These are phyloP conservation scores for Coprinopsis marcescibilis DNA, from an alignment of 768 basidiomycete species.

Conservation along the genomic window DNA sequence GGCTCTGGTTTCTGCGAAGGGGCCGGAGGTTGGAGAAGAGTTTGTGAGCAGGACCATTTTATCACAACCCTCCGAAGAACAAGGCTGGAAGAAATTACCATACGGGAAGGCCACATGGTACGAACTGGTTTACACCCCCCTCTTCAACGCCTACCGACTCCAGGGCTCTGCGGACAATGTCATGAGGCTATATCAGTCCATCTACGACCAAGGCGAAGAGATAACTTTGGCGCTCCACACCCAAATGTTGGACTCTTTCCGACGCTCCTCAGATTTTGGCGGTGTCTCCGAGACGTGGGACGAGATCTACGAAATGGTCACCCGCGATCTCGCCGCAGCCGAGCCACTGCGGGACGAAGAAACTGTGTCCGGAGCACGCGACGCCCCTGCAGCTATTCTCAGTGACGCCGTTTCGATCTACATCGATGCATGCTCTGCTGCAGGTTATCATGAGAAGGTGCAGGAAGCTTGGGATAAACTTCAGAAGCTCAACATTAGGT, in stretches of 20 bases:
- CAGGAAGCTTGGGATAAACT: constrained; percentile 63
- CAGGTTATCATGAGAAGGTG: constrained; percentile 56
- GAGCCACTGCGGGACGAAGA: constrained; percentile 10
- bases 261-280: constrained; percentile 48
- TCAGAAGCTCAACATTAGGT: constrained; percentile 57
- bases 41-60: constrained; percentile 53
- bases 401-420: constrained; percentile 77
- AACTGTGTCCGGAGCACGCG: constrained; percentile 10
- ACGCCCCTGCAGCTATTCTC: constrained; percentile 43
- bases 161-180: constrained; percentile 44
- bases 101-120: constrained; percentile 23
- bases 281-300: constrained; percentile 63
- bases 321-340: neutral
- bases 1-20: constrained; percentile 50
- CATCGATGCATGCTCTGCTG: constrained; percentile 66
- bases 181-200: constrained; percentile 47
- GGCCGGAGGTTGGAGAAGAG: constrained; percentile 55
- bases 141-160: constrained; percentile 52
- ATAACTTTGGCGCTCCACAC: constrained; percentile 58
- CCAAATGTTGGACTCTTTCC: constrained; percentile 67
- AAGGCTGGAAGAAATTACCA: constrained; percentile 28
- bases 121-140: constrained; percentile 52
- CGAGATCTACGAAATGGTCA: constrained; percentile 45
- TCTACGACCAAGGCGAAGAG: constrained; percentile 47
- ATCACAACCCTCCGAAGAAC: constrained; percentile 19